phyloP scores from a whole-genome alignment of 2,329 filamentous ascomycete species.

The Emericellopsis cladophorae region DNA sequence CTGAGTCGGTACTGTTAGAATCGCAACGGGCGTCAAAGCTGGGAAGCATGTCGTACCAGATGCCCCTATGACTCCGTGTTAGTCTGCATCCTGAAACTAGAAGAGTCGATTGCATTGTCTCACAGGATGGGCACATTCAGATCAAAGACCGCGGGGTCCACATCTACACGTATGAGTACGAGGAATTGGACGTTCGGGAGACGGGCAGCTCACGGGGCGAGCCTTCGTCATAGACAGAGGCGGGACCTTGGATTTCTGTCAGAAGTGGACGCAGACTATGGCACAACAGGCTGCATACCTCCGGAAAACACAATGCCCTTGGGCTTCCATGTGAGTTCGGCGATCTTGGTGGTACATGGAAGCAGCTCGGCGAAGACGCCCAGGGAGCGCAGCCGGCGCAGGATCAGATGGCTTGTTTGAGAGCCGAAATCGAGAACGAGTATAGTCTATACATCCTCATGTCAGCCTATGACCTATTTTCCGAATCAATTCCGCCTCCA shows the following conservation, averaged over 20 bases:
- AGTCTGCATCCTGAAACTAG: slow-evolving; percentile 3
- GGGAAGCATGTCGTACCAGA: not conserved
- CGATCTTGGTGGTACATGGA: slow-evolving; percentile 71
- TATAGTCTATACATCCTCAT: slow-evolving; percentile 40
- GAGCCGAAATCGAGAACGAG: slow-evolving; percentile 57
- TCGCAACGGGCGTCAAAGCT: not conserved
- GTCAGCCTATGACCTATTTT: too few species aligned
- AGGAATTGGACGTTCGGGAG: not conserved
- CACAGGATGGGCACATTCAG: slow-evolving; percentile 14
- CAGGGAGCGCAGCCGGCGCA: slow-evolving; percentile 61
- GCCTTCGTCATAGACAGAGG: slow-evolving; percentile 68
- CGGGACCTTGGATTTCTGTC: slow-evolving; percentile 22
- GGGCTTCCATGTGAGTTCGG: slow-evolving; percentile 66
- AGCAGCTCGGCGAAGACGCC: slow-evolving; percentile 83
- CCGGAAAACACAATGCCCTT: slow-evolving; percentile 59
- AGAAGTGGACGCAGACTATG: not conserved
- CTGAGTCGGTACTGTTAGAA: slow-evolving; percentile 27
- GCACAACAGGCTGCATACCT: slow-evolving; percentile 8
- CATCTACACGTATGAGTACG: slow-evolving; percentile 27
- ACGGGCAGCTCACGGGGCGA: slow-evolving; percentile 35
- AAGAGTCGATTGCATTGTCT: not conserved
- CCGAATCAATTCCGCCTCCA: not conserved
- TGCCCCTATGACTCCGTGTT: slow-evolving; percentile 9
- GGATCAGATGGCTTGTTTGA: slow-evolving; percentile 64
- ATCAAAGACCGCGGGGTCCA: slow-evolving; percentile 68